Evolutionary conservation across 495 filamentous ascomycete species (phyloP).

Genomic region (Neurospora sp.): DNA sequence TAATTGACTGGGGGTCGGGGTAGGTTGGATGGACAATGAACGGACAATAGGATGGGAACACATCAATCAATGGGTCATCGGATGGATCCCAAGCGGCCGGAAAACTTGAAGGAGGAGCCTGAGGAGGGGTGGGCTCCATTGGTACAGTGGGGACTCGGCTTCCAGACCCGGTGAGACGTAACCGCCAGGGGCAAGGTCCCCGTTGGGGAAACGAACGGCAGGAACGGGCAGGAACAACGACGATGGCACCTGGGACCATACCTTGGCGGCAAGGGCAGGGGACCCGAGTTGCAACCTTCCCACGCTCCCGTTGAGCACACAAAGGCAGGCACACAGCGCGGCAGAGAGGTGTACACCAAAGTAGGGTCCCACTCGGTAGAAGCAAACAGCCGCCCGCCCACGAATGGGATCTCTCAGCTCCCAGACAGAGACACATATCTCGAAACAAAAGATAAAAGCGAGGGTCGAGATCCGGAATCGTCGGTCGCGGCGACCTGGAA

Average conservation of each 20-base stretch:
- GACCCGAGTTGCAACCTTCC: not conserved
- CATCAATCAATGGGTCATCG: not conserved
- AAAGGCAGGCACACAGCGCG: not conserved
- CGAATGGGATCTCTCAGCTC: not conserved
- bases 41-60: not conserved
- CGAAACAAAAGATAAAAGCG: not conserved
- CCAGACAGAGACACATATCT: not conserved
- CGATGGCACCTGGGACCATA: not conserved
- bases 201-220: not conserved
- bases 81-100: not conserved
- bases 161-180: not conserved
- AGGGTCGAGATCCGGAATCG: not conserved
- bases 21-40: not conserved
- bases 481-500: not conserved
- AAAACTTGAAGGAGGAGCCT: not conserved
- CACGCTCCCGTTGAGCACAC: not conserved
- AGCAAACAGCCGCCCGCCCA: not conserved
- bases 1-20: not conserved
- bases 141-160: not conserved
- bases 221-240: not conserved
- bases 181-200: not conserved
- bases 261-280: not conserved
- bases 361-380: not conserved
- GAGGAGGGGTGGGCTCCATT: conserved; percentile 2
- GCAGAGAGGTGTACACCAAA: not conserved